Percentiles rank a stretch among this genome's conserved stretches.
Conservation (phyloP, 176 grass and related monocot species). For the Oryza meyeriana region DNA sequence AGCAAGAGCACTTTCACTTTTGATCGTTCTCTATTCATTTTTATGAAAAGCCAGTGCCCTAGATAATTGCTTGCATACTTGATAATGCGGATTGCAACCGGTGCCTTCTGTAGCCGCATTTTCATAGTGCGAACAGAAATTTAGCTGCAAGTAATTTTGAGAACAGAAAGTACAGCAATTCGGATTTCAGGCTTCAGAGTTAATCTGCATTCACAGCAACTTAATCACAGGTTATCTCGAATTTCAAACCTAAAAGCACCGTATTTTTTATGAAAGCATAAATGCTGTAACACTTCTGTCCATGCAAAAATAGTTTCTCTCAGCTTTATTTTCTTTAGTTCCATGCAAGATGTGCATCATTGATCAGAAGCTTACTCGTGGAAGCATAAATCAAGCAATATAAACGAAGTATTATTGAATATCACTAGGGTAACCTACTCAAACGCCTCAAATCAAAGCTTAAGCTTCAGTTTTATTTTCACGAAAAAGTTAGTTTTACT, state of each 20-base stretch:
- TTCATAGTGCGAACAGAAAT: not conserved
- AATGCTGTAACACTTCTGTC: not conserved
- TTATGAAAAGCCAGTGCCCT: not conserved
- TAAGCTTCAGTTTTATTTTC: not conserved
- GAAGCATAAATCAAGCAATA: not conserved
- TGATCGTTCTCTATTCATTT: not conserved
- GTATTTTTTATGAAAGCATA: not conserved
- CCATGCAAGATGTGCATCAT: not conserved
- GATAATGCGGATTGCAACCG: not conserved
- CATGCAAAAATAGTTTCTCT: not conserved
- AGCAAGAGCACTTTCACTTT: not conserved
- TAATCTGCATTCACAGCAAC: not conserved
- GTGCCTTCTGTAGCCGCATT: not conserved
- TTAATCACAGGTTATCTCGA: not conserved
- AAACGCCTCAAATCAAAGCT: not conserved
- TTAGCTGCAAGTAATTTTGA: not conserved
- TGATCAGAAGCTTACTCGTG: not conserved
- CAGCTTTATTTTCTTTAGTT: not conserved
- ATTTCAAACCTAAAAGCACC: not conserved
- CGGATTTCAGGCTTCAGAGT: not conserved
- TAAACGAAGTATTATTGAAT: not conserved
- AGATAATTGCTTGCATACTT: slow-evolving; percentile 4
- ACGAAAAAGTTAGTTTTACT: not conserved
- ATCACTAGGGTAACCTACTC: too few species aligned
- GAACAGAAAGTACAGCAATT: slow-evolving; percentile 3